Evolutionary conservation across 2,329 filamentous ascomycete species (phyloP).

Genomic region (Venturia aucupariae): DNA sequence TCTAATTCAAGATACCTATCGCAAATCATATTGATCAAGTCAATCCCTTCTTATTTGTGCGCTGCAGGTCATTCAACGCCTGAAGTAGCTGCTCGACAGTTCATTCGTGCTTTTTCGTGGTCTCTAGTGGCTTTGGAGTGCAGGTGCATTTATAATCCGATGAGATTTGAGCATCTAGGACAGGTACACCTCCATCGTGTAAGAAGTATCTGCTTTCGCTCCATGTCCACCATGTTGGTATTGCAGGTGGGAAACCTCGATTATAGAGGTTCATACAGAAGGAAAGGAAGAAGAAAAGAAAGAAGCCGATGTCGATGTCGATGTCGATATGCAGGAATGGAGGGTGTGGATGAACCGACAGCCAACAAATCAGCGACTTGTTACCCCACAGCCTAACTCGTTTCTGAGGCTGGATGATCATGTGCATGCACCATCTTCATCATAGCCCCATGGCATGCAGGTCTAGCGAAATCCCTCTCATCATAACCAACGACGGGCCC

Average conservation of each 20-base stretch:
- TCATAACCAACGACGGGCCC: neutral
- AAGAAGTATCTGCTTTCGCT: no score
- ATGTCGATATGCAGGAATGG: no score
- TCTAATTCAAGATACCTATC: neutral
- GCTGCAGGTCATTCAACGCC: neutral
- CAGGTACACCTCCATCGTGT: neutral
- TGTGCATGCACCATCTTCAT: neutral
- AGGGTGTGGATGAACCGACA: neutral
- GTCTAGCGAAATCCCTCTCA: neutral
- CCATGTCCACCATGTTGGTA: no score
- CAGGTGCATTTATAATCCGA: neutral
- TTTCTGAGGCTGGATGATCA: neutral
- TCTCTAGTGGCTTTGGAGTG: no score
- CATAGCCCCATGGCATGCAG: neutral
- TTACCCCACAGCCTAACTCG: neutral
- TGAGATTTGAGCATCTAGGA: neutral
- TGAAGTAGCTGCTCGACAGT: neutral
- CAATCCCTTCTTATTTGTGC: neutral
- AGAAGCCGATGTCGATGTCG: no score
- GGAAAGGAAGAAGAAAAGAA: no score
- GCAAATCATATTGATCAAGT: neutral
- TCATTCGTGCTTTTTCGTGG: neutral
- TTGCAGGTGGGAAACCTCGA: no score
- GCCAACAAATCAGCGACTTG: neutral
- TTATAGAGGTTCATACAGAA: no score